Evolutionary conservation across 495 filamentous ascomycete species (phyloP), one percentile per base, ranked within the genome.

Genomic region (Podospora comata): DNA sequence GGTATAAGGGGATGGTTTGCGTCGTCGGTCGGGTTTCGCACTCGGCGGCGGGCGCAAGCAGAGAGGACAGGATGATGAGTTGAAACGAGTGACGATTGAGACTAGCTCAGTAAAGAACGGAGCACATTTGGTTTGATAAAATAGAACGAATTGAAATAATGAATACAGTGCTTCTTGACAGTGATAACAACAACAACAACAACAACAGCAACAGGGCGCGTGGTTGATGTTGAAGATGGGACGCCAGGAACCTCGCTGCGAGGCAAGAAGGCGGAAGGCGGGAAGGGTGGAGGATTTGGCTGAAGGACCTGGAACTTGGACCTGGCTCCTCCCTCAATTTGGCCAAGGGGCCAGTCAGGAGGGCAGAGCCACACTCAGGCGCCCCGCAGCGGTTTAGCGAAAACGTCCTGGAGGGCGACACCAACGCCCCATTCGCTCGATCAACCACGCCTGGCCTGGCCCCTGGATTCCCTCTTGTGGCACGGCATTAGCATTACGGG

Each of bases 301-400:
- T 65, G 74, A 67, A 62, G 61, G 73, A 71, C 66, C 57, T 65
- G 73, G 71, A 39, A 66, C 23, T 66, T 62, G 66, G 67, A 44
- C 71, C 34, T 57, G 54, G 32, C 62, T 55, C 59, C 59, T 60
- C 67, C 32, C 60, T 77, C 69, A 69, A 77, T 75, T 76, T 78
- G 67, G 70, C 71, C 70, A 77, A 77, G 73, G 75, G 74, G 68
- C 72, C 74, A 73, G 56, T 63, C 63, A 66, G 68, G 69, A 57
- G 34, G 55, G 69, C 74, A 65, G 72, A 69, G 71, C 66, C 67
- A 70, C 62, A 69, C 63, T 55, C 54, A 69, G 71, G 71, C 66
- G 75, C 65, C 64, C 70, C 68, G 69, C 65, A 66, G 69, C 61
- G 62, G 64, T 74, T 74, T 74, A 72, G 72, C 75, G 39, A 74